Conservation (phyloP, 768 basidiomycete genomes). For the Trametes cubensis region DNA sequence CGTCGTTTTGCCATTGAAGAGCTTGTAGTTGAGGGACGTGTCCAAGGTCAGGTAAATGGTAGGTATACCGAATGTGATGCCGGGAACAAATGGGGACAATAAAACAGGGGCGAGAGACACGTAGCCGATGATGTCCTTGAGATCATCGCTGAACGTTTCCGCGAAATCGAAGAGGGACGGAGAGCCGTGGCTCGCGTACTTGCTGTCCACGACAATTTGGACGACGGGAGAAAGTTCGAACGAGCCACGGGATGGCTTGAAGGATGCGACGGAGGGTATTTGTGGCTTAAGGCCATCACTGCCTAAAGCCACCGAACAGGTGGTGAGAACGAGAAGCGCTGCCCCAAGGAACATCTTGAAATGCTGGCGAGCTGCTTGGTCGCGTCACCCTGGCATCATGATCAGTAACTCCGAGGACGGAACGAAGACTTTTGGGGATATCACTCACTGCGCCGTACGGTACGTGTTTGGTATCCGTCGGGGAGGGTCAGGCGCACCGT, state of each 20-base stretch:
- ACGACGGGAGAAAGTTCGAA: slow-evolving; percentile 38
- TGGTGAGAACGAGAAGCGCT: neutral
- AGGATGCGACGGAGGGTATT: slow-evolving; percentile 43
- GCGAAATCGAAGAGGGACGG: slow-evolving; percentile 42
- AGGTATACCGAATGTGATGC: slow-evolving; percentile 14
- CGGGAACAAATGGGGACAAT: slow-evolving; percentile 18
- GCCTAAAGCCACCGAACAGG: slow-evolving; percentile 8
- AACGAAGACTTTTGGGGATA: neutral
- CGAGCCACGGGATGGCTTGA: slow-evolving; percentile 28
- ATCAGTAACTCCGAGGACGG: neutral
- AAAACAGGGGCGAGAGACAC: slow-evolving; percentile 27
- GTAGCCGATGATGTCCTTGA: slow-evolving; percentile 37
- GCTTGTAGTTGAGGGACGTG: slow-evolving; percentile 31
- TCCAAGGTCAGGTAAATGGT: slow-evolving; percentile 39
- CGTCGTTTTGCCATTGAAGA: slow-evolving; percentile 42
- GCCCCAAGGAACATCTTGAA: neutral
- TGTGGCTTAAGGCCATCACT: slow-evolving; percentile 32
- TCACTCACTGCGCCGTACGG: neutral
- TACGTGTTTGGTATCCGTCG: neutral
- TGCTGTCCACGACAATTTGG: slow-evolving; percentile 41
- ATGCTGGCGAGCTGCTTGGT: neutral
- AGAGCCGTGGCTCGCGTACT: slow-evolving; percentile 29
- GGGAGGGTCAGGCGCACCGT: neutral
- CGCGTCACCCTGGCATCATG: neutral
- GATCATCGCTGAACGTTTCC: slow-evolving; percentile 40